phyloP scores from a whole-genome alignment of 306 rosid genomes.

The Vigna radiata region DNA sequence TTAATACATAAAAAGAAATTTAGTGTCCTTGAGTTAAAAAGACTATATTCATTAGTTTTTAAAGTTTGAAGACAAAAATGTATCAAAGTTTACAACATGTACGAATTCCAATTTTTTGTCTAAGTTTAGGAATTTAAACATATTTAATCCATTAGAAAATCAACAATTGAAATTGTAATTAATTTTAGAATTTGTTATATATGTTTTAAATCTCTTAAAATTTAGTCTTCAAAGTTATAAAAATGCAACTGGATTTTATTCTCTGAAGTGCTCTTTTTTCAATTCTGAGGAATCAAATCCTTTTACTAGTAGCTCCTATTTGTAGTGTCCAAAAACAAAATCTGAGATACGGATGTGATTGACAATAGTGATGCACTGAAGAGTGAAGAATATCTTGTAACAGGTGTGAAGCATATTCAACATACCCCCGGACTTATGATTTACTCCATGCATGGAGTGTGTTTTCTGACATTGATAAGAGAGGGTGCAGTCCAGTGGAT shows the following conservation, averaged over 20 bases:
- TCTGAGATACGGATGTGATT: slow-evolving; percentile 32
- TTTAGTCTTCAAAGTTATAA: not conserved
- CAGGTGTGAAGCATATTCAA: slow-evolving; percentile 90
- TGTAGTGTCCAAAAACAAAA: not conserved
- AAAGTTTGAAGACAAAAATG: no score
- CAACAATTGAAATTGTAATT: not conserved
- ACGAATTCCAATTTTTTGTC: no score
- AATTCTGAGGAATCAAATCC: no score
- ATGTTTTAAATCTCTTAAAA: not conserved
- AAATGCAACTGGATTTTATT: no score
- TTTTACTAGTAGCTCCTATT: not conserved
- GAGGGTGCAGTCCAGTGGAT: slow-evolving; percentile 76
- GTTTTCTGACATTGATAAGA: slow-evolving; percentile 73
- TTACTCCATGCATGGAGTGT: slow-evolving; percentile 86
- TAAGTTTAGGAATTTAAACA: no score
- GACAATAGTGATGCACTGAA: slow-evolving; percentile 29
- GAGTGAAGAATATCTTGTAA: slow-evolving; percentile 22
- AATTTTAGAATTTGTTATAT: not conserved
- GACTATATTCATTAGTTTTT: no score
- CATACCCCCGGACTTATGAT: slow-evolving; percentile 89
- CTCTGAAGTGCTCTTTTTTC: not conserved
- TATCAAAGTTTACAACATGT: no score
- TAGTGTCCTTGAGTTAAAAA: no score
- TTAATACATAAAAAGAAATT: no score
- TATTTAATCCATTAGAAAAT: not conserved